Evolutionary conservation across 129 eudicot genomes (phyloP), one percentile per base, ranked within the genome.

Genomic region (Tanacetum coccineum): DNA sequence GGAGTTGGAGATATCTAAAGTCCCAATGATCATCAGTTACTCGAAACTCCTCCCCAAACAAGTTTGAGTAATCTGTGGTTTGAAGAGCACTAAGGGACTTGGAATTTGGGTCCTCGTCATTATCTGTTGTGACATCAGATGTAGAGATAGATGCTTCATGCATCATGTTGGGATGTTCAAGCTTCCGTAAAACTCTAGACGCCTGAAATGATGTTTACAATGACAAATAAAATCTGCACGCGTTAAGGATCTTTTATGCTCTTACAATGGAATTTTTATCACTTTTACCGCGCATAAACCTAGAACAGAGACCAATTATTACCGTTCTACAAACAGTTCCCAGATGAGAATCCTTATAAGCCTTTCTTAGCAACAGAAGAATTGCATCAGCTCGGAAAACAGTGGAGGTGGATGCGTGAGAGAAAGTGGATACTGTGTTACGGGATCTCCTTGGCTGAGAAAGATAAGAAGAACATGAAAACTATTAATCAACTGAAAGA

Each of bases 371-470:
- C 66, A 88, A 75, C 73, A 76, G 44, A 72, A 93, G 73, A 67
- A 88, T 28, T 50, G 86, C 84, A 82, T 93, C 96, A 36, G 96
- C 83, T 6, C 89, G 96, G 52, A 88, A 93, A 55, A 82, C 95
- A 66, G 86, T 80, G 30, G 87, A 78, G 49, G 86, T 80, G 30
- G 87, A 78, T 48, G 80, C 64, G 71, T 84, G 89, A 21, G 69
- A 70, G 22, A 71, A 54, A 46, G 39, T 32, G 14, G 90, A 44
- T 17, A 79, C 60, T 54, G 81, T 62, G 68, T 74, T 81, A 62
- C 96, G 85, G 62, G 84, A 85, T 85, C 94, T 85, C 78, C 98
- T 81, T 20, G 96, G 95, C 96, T 88, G 87, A 67, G 69, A 67
- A 81, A 30, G 57, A 77, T 45, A 67, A 28, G 70, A 39, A 58